Conservation (phyloP, 148 eudicot species). For the Chenopodium album region DNA sequence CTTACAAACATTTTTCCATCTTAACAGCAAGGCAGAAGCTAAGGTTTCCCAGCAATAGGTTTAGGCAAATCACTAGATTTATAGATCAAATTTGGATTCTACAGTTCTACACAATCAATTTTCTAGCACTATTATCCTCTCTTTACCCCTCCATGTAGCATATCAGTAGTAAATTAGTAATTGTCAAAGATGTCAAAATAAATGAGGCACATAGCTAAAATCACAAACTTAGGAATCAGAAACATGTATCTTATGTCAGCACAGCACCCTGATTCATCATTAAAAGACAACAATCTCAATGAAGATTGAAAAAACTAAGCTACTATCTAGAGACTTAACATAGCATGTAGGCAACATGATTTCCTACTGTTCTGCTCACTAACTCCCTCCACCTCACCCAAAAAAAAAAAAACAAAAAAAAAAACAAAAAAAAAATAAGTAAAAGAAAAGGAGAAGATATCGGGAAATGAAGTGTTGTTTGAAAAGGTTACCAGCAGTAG, state of each 20-base stretch:
- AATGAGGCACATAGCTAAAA: background rate
- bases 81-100: background rate
- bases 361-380: background rate
- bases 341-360: background rate
- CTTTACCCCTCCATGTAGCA: background rate
- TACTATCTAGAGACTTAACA: background rate
- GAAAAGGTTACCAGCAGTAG: constrained; percentile 56
- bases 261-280: background rate
- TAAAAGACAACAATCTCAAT: background rate
- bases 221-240: background rate
- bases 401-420: background rate
- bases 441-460: too few relatives aligned
- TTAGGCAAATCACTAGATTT: background rate
- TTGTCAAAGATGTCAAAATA: background rate
- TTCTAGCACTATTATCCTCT: background rate
- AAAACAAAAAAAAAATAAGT: background rate
- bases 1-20: background rate
- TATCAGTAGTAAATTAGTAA: background rate
- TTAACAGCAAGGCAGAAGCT: background rate
- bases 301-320: background rate
- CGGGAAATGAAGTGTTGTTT: background rate
- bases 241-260: background rate
- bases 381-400: background rate
- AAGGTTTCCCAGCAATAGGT: background rate
- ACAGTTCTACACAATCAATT: background rate